Percentiles rank a stretch among this genome's conserved stretches.
Conservation (phyloP, 129 eudicot genomes). For the Glebionis coronaria region DNA sequence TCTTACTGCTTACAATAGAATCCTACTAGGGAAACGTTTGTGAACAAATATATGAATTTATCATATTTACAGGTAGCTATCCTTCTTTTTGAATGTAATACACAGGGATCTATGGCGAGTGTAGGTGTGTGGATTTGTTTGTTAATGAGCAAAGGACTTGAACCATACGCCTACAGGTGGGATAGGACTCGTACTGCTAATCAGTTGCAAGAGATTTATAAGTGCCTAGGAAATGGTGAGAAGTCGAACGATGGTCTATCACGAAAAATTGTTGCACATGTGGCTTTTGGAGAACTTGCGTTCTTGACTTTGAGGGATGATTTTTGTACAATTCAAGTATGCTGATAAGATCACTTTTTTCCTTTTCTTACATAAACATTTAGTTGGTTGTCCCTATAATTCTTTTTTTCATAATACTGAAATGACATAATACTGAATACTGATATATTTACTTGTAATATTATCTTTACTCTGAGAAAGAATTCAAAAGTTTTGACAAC, state of each 20-base stretch:
- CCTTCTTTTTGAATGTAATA: no score
- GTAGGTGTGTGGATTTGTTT: no score
- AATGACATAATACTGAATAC: no score
- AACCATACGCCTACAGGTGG: slow-evolving; percentile 95
- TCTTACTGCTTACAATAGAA: no score
- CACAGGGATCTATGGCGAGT: no score
- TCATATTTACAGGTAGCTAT: no score
- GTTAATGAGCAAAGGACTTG: slow-evolving; percentile 71
- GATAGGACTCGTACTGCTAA: slow-evolving; percentile 78
- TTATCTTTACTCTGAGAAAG: slow-evolving; percentile 95
- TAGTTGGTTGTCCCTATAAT: no score
- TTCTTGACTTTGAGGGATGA: slow-evolving; percentile 92
- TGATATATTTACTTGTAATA: slow-evolving; percentile 16
- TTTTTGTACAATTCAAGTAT: slow-evolving; percentile 94
- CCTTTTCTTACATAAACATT: no score
- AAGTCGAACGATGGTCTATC: slow-evolving; percentile 63
- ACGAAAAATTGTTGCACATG: slow-evolving; percentile 88
- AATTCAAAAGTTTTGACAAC: slow-evolving; percentile 71
- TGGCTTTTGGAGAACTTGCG: slow-evolving; percentile 96
- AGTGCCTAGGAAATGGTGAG: slow-evolving; percentile 60
- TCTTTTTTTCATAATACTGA: no score
- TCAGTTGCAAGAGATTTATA: slow-evolving; percentile 73
- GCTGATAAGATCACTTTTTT: not conserved
- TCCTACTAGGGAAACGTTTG: no score
- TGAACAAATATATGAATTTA: no score